Base-by-base conservation (phyloP, 495 filamentous ascomycete species). In the Penicillium fimorum region DNA sequence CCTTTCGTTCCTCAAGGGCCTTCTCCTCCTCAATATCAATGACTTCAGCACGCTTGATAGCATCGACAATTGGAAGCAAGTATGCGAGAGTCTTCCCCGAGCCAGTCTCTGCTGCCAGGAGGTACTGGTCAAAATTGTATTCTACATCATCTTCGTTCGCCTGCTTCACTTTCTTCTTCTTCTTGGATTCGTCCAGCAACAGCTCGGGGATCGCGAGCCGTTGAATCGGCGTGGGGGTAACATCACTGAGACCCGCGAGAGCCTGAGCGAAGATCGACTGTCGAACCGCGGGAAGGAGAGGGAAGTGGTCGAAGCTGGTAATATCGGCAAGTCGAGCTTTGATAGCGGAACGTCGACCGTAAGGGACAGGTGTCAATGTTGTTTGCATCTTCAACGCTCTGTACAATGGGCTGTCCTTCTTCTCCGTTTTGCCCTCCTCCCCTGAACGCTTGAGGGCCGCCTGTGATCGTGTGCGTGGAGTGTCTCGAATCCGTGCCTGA, bases 41-140 rank as follows among this genome's bases (percentile, higher is more conserved):
- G 1, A 76, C 74, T 67, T 97, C 94, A 15, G 83, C 83, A 22
- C 81, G 76, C 76, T 97, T 97, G 56, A 97, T 69, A 20, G 87
- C 85, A 75, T 98, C 83, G 35, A 97, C 73, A 17, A 84, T 73
- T 1, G 94, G 95, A 18, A 96, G 65, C 24, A 96, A 71, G 64
- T 98, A 98, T 27, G 94, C 89, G 58, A 98, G 75, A 2, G 94
- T 98, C 73, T 98, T 98, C 51, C 94, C 94, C 2, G 94, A 97
- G 10, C 94, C 94, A 2, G 94, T 98, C 74, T 98, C 94, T 11
- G 95, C 94, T 1, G 95, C 94, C 17, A 98, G 78, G 11, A 98
- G 82, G 65, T 88, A 96, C 59, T 93, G 85, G 54, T 87, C 77
- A 59, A 81, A 82, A n/a, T 76, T 70, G 22, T 69, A 58, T 10